Percentiles rank a stretch among this genome's conserved stretches.
Evolutionary conservation across 2,329 filamentous ascomycete genomes (phyloP).

Genomic region (Epichloe coenophiala): DNA sequence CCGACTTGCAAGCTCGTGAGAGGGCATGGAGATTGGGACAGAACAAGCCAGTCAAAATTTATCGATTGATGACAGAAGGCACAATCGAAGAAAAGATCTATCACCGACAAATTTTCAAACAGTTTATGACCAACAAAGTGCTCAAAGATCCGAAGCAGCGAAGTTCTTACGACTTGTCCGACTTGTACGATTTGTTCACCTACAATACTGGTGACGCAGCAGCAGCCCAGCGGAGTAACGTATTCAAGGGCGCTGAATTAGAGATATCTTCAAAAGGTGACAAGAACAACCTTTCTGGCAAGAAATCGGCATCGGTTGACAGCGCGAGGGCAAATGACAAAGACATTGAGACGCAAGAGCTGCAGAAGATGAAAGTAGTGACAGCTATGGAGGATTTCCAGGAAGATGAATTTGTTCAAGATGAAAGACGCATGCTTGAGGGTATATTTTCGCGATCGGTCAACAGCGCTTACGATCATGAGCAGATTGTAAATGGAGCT

Average conservation of each 20-base stretch:
- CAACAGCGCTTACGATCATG: conserved; percentile 86
- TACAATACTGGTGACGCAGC: conserved; percentile 38
- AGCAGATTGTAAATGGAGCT: conserved; percentile 73
- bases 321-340: conserved; percentile 4
- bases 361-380: conserved; percentile 44
- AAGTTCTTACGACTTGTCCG: conserved; percentile 77
- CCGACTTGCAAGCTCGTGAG: conserved; percentile 88
- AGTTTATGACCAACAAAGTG: conserved; percentile 94
- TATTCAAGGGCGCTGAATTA: conserved; percentile 83
- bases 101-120: conserved; percentile 96
- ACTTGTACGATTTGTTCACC: conserved; percentile 84
- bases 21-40: conserved; percentile 92
- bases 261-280: conserved; percentile 11
- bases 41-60: conserved; percentile 89
- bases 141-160: conserved; percentile 87
- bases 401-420: conserved; percentile 34
- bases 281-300: conserved; percentile 2
- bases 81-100: conserved; percentile 99
- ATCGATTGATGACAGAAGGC: conserved; percentile 92
- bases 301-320: conserved; percentile 5
- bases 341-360: conserved; percentile 25
- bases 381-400: conserved; percentile 52
- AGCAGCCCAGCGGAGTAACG: conserved; percentile 63
- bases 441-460: conserved; percentile 81
- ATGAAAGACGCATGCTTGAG: conserved; percentile 71